Evolutionary conservation across 139 green algal genomes (phyloP).

Genomic region (Volvox africanus): DNA sequence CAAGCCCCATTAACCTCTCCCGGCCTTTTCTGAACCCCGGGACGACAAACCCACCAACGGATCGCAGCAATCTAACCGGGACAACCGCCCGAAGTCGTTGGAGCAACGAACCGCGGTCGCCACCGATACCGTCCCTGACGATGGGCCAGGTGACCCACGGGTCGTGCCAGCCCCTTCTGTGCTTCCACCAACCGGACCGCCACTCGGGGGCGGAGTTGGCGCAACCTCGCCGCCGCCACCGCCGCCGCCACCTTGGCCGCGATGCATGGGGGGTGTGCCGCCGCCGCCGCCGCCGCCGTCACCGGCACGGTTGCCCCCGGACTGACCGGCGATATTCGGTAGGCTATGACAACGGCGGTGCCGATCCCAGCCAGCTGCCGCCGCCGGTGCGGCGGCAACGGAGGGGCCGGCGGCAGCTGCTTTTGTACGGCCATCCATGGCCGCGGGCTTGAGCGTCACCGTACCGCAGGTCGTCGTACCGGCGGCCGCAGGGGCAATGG

Average conservation of each 20-base stretch:
- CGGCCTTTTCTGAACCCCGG: no score
- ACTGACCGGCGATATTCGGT: background rate
- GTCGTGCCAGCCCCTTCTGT: background rate
- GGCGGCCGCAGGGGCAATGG: background rate
- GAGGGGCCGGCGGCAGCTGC: background rate
- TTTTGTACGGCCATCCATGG: no score
- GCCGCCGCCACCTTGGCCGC: background rate
- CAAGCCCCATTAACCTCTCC: no score
- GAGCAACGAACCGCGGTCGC: background rate
- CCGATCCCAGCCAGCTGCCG: background rate
- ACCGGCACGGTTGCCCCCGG: background rate
- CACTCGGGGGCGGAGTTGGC: no score
- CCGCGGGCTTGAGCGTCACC: no score
- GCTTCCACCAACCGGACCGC: background rate
- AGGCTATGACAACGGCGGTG: background rate
- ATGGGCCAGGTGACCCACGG: no score
- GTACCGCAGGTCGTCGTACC: background rate
- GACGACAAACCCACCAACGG: slow-evolving; percentile 14
- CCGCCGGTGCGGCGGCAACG: background rate
- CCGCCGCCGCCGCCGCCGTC: background rate
- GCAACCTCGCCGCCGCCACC: background rate
- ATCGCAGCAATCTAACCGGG: slow-evolving; percentile 20
- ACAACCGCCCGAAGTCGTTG: slow-evolving; percentile 1
- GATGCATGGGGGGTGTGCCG: background rate
- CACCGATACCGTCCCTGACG: no score